Evolutionary conservation across 2,329 filamentous ascomycete species (phyloP).

Genomic region (Clonostachys rhizophaga): DNA sequence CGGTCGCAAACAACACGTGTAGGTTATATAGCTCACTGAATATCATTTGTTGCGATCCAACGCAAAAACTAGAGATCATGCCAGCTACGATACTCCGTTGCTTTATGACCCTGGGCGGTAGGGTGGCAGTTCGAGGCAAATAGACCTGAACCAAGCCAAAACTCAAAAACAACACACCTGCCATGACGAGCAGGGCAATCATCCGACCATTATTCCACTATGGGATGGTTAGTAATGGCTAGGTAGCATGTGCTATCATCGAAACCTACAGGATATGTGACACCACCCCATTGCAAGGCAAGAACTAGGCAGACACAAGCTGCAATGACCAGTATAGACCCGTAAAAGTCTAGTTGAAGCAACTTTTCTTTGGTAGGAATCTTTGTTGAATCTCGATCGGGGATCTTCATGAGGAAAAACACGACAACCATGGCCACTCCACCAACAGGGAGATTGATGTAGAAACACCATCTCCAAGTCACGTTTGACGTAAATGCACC

Average conservation of each 20-base stretch:
- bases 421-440: constrained; percentile 1
- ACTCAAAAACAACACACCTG: constrained; percentile 17
- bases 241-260: no score
- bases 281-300: constrained; percentile 32
- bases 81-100: constrained; percentile 26
- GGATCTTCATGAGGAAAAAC: not conserved
- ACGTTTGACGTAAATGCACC: constrained; percentile 17
- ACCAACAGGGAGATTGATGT: constrained; percentile 14
- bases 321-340: constrained; percentile 29
- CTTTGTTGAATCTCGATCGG: not conserved
- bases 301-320: constrained; percentile 28
- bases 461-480: constrained; percentile 5
- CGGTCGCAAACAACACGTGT: no score
- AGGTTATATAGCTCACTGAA: no score
- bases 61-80: no score
- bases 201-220: constrained; percentile 27
- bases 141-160: constrained; percentile 11
- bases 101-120: constrained; percentile 27
- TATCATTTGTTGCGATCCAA: no score
- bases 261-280: constrained; percentile 9
- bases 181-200: constrained; percentile 24
- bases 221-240: constrained; percentile 4
- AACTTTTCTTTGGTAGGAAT: constrained; percentile 14
- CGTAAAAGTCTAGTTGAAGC: constrained; percentile 30
- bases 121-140: constrained; percentile 22